Evolutionary conservation across 352 stramenopile genomes (phyloP).

Genomic region (Peronospora farinosa): DNA sequence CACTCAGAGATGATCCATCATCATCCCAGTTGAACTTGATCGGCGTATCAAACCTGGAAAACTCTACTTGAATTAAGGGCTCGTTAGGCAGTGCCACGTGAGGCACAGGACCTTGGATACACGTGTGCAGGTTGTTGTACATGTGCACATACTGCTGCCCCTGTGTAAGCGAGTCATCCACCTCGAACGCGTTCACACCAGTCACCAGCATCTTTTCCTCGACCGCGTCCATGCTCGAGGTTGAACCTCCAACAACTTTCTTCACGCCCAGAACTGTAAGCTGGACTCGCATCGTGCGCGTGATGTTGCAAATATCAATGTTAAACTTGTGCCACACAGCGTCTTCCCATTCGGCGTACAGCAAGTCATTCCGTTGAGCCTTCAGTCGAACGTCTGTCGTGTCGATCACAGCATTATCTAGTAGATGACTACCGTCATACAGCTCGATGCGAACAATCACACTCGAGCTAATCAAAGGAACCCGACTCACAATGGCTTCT

Average conservation of each 20-base stretch:
- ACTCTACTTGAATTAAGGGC: slow-evolving; percentile 66
- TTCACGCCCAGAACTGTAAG: slow-evolving; percentile 69
- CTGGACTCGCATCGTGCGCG: slow-evolving; percentile 69
- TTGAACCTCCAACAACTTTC: slow-evolving; percentile 45
- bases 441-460: slow-evolving; percentile 73
- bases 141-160: slow-evolving; percentile 71
- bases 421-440: slow-evolving; percentile 63
- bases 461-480: slow-evolving; percentile 53
- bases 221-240: slow-evolving; percentile 29
- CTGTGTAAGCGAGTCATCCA: slow-evolving; percentile 60
- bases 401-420: slow-evolving; percentile 65
- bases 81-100: slow-evolving; percentile 64
- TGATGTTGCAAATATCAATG: slow-evolving; percentile 62
- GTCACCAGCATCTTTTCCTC: slow-evolving; percentile 78
- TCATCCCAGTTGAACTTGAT: slow-evolving; percentile 78
- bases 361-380: slow-evolving; percentile 59
- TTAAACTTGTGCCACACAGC: slow-evolving; percentile 74
- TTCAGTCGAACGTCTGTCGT: slow-evolving; percentile 66
- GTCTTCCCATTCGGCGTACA: slow-evolving; percentile 73
- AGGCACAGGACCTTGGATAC: slow-evolving; percentile 59
- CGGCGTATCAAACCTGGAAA: slow-evolving; percentile 47
- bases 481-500: slow-evolving; percentile 42
- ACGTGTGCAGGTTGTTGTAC: slow-evolving; percentile 77
- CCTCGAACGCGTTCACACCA: slow-evolving; percentile 77
- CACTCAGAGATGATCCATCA: slow-evolving; percentile 21